Conservation (phyloP, 2,329 filamentous ascomycete genomes). For the Zymoseptoria passerinii region DNA sequence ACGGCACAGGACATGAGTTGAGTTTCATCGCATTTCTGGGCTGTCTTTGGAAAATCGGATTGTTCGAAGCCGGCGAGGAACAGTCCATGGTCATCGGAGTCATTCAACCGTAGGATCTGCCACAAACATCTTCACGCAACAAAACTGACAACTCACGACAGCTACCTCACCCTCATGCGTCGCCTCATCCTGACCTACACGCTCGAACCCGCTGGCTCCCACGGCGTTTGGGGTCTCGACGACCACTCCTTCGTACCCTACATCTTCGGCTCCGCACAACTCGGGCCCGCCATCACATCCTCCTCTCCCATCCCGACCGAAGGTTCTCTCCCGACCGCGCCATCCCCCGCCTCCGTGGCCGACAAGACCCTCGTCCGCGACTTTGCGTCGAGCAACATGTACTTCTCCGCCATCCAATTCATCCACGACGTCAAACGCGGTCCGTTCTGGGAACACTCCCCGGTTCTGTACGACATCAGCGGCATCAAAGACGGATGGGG, state of each 20-base stretch:
- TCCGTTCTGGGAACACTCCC: slow-evolving; percentile 90
- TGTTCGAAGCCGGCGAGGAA: slow-evolving; percentile 63
- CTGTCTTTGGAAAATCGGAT: slow-evolving; percentile 81
- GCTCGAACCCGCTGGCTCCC: slow-evolving; percentile 84
- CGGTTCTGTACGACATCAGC: slow-evolving; percentile 87
- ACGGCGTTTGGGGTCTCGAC: slow-evolving; percentile 47
- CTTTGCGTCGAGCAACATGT: slow-evolving; percentile 51
- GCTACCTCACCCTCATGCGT: slow-evolving; percentile 72
- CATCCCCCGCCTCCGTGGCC: slow-evolving; percentile 60
- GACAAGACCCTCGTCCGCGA: slow-evolving; percentile 35
- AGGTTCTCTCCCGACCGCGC: slow-evolving; percentile 61
- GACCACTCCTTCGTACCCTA: slow-evolving; percentile 72
- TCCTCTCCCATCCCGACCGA: slow-evolving; percentile 60
- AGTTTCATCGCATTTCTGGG: slow-evolving; percentile 90
- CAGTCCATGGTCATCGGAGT: slow-evolving; percentile 72
- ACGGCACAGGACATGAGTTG: slow-evolving; percentile 91
- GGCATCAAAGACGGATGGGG: slow-evolving; percentile 86
- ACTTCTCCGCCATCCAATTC: slow-evolving; percentile 92
- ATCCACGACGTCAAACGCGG: slow-evolving; percentile 96
- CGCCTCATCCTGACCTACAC: slow-evolving; percentile 83
- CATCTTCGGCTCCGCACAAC: slow-evolving; percentile 87
- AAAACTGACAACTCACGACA: slow-evolving; percentile 29
- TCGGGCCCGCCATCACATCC: slow-evolving; percentile 63
- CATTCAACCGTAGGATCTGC: slow-evolving; percentile 63
- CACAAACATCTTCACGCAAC: neutral